Percentiles rank a stretch among this genome's conserved stretches.
Conservation (phyloP, 257 asterid species). For the Capsicum rhomboideum region DNA sequence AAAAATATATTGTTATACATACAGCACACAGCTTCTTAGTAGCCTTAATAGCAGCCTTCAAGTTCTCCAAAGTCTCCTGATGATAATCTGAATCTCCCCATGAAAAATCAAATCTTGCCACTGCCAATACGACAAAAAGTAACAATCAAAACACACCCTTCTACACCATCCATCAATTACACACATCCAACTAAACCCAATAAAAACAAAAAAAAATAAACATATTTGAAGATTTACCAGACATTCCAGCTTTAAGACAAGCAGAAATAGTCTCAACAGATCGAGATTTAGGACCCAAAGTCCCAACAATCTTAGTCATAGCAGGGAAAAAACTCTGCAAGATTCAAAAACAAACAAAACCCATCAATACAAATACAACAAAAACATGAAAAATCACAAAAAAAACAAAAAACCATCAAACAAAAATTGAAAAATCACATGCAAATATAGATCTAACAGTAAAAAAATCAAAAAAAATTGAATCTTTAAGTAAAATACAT, state of each 20-base stretch:
- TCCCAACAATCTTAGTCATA: slow-evolving; percentile 93
- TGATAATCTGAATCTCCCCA: slow-evolving; percentile 75
- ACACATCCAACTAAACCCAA: neutral
- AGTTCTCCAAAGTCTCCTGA: slow-evolving; percentile 69
- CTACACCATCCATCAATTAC: too few relatives aligned
- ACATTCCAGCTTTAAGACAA: slow-evolving; percentile 89
- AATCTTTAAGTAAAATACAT: too few relatives aligned
- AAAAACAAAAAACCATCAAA: slow-evolving; percentile 2
- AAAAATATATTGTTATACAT: slow-evolving; percentile 9
- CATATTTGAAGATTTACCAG: slow-evolving; percentile 38
- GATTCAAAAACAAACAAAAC: neutral
- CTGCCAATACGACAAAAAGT: slow-evolving; percentile 20
- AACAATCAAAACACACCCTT: neutral
- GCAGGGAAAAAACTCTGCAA: slow-evolving; percentile 72
- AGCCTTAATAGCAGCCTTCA: slow-evolving; percentile 53
- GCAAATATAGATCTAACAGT: neutral
- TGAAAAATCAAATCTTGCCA: slow-evolving; percentile 88
- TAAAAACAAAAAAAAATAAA: neutral
- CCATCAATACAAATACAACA: neutral
- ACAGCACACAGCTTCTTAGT: slow-evolving; percentile 76
- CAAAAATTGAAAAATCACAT: neutral
- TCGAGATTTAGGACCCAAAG: slow-evolving; percentile 75
- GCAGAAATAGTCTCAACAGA: slow-evolving; percentile 68
- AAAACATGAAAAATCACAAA: slow-evolving; percentile 1
- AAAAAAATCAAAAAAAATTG: neutral